phyloP scores from a whole-genome alignment of 176 grass and related monocot genomes.

The Raddia guianensis region DNA sequence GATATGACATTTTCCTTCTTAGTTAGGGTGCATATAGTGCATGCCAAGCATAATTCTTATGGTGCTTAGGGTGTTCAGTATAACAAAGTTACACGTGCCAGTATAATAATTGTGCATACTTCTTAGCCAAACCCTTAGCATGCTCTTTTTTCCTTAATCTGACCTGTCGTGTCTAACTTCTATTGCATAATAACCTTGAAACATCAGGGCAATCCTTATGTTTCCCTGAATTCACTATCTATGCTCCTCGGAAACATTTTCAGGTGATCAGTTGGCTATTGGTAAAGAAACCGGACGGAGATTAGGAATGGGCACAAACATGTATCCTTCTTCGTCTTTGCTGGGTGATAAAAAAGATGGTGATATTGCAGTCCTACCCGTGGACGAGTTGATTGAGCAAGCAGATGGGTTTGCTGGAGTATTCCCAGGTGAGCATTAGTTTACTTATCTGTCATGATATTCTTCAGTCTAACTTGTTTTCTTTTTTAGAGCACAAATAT shows the following conservation, averaged over 20 bases:
- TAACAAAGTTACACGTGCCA: background rate
- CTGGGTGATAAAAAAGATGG: conserved; percentile 54
- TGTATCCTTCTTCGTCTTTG: conserved; percentile 69
- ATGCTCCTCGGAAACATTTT: conserved; percentile 28
- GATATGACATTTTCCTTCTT: background rate
- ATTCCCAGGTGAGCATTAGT: conserved; percentile 49
- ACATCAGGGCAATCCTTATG: background rate
- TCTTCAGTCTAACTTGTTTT: conserved; percentile 39
- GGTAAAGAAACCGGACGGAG: conserved; percentile 68
- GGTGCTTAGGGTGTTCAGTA: background rate
- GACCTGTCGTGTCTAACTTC: background rate
- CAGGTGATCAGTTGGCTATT: conserved; percentile 74
- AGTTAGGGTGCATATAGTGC: background rate
- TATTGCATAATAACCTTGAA: background rate
- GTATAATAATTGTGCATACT: background rate
- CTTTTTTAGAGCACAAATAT: conserved; percentile 61
- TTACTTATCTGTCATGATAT: conserved; percentile 17
- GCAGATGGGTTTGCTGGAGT: conserved; percentile 69
- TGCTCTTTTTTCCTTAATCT: background rate
- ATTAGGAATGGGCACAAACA: conserved; percentile 67
- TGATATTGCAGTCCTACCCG: conserved; percentile 51
- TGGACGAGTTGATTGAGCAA: conserved; percentile 62
- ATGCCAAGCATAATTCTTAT: background rate
- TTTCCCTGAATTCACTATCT: conserved; percentile 17
- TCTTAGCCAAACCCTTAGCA: background rate